Conservation (phyloP, 805 yeast genomes). For the Spathaspora passalidarum region DNA sequence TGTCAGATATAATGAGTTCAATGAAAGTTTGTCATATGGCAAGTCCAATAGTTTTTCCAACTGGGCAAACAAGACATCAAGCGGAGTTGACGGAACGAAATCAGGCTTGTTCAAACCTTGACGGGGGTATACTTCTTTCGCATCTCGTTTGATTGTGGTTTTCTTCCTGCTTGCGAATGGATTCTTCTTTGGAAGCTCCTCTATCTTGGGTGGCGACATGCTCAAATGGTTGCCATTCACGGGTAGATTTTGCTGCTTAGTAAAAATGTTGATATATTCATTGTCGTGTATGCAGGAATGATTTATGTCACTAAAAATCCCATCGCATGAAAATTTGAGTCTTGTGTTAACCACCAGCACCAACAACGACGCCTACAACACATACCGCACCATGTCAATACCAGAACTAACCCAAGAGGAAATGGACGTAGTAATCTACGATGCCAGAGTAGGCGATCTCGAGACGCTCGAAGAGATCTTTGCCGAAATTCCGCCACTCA, state of each 20-base stretch:
- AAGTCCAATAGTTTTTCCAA: conserved; percentile 25
- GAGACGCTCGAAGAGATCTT: conserved; percentile 71
- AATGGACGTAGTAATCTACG: conserved; percentile 75
- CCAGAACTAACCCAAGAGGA: conserved; percentile 60
- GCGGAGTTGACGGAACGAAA: conserved; percentile 25
- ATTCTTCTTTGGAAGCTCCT: conserved; percentile 17
- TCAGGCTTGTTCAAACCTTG: conserved; percentile 36
- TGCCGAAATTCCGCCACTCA: conserved; percentile 44
- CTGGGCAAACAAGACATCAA: conserved; percentile 31
- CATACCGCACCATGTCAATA: conserved; percentile 16
- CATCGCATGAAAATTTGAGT: background rate
- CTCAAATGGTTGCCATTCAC: background rate
- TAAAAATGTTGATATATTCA: background rate
- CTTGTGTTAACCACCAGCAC: background rate
- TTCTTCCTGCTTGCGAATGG: conserved; percentile 27
- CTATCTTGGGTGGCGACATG: conserved; percentile 8
- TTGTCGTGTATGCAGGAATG: background rate
- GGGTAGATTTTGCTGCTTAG: background rate
- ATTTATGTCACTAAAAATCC: background rate
- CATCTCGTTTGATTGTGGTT: conserved; percentile 27
- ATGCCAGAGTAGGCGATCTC: conserved; percentile 85
- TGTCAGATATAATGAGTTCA: conserved; percentile 14
- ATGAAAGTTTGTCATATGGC: conserved; percentile 19
- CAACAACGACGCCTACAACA: background rate
- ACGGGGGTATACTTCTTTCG: conserved; percentile 30